Conservation (phyloP, 2,329 filamentous ascomycete genomes). For the Delphinella strobiligena region DNA sequence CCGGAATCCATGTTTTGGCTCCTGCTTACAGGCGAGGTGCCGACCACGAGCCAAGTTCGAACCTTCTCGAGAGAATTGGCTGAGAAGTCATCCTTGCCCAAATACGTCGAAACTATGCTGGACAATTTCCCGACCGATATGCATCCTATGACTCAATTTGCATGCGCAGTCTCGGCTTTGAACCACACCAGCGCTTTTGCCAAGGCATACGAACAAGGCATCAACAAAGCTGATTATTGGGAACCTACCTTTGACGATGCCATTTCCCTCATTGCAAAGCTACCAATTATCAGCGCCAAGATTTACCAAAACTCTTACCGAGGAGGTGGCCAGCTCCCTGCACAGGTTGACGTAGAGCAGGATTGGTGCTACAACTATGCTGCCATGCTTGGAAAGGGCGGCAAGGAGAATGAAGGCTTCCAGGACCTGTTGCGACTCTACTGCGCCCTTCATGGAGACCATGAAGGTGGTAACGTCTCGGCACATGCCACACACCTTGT, state of each 20-base stretch:
- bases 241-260: slow-evolving; percentile 94
- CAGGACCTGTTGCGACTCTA: slow-evolving; percentile 91
- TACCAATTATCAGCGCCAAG: slow-evolving; percentile 91
- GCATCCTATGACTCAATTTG: slow-evolving; percentile 97
- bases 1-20: slow-evolving; percentile 99
- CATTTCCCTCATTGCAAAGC: slow-evolving; percentile 87
- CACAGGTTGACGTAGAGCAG: slow-evolving; percentile 67
- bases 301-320: slow-evolving; percentile 90
- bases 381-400: slow-evolving; percentile 83
- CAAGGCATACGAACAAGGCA: slow-evolving; percentile 77
- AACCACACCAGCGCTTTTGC: slow-evolving; percentile 93
- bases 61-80: slow-evolving; percentile 75
- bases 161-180: slow-evolving; percentile 87
- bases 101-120: slow-evolving; percentile 76
- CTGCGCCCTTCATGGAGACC: slow-evolving; percentile 91
- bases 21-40: slow-evolving; percentile 83
- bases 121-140: slow-evolving; percentile 80
- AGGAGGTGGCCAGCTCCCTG: slow-evolving; percentile 59
- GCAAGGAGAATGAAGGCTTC: slow-evolving; percentile 81
- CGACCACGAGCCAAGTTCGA: slow-evolving; percentile 70
- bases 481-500: slow-evolving; percentile 93
- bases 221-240: slow-evolving; percentile 97
- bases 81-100: slow-evolving; percentile 69
- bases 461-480: slow-evolving; percentile 96
- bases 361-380: slow-evolving; percentile 99